Percentiles rank a stretch among this genome's conserved stretches.
Conservation (phyloP, 371 early-diverging fungal species). For the Amoeboaphelidium protococcarum region DNA sequence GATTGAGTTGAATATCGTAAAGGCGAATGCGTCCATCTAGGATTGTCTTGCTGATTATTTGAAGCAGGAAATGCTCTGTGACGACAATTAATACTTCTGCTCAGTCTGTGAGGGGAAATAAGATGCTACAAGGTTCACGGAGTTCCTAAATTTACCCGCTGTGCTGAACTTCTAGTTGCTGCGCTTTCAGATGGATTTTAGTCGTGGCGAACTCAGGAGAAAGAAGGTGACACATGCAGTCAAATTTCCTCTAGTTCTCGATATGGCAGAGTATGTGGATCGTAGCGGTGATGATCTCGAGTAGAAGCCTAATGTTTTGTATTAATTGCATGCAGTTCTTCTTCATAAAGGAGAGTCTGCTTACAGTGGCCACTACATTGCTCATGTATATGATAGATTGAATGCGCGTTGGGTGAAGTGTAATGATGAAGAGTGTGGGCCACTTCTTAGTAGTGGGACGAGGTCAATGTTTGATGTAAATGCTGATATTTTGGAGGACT, state of each 20-base stretch:
- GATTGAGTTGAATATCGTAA: background rate
- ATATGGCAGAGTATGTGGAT: constrained; percentile 4
- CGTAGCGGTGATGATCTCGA: constrained; percentile 1
- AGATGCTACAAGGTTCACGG: constrained; percentile 10
- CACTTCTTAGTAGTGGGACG: background rate
- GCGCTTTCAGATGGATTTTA: constrained; percentile 7
- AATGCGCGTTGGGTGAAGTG: background rate
- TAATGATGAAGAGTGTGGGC: background rate
- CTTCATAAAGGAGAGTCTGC: constrained; percentile 16
- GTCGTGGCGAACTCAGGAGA: constrained; percentile 3
- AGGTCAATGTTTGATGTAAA: background rate
- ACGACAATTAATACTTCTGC: constrained; percentile 3
- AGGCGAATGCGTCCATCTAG: background rate
- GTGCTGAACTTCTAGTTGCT: constrained; percentile 16
- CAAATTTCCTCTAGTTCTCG: constrained; percentile 9
- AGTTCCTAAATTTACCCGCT: constrained; percentile 7
- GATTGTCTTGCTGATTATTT: background rate
- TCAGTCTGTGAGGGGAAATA: constrained; percentile 1
- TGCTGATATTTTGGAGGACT: background rate
- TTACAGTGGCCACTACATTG: constrained; percentile 16
- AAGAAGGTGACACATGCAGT: constrained; percentile 12
- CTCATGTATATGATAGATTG: constrained; percentile 9
- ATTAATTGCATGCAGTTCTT: constrained; percentile 16
- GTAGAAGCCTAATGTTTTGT: background rate
- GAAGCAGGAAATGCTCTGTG: background rate